Evolutionary conservation across 345 rosid species (phyloP).

Genomic region (Euphorbia peplus): DNA sequence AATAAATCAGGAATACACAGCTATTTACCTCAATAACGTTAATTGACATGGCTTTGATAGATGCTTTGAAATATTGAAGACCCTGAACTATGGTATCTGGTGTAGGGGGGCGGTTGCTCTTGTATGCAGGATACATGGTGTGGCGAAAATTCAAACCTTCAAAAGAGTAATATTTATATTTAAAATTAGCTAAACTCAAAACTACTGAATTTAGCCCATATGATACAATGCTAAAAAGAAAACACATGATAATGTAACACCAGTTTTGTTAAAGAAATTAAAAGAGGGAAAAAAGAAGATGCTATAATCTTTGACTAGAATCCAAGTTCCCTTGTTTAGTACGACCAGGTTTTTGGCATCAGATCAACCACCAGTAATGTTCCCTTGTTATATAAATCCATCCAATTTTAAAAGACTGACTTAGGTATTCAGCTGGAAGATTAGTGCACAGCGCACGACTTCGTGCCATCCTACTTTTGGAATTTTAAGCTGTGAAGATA

Average conservation of each 20-base stretch:
- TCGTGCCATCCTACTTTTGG: neutral
- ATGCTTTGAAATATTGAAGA: conserved; percentile 89
- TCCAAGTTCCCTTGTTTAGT: neutral
- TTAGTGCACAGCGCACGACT: neutral
- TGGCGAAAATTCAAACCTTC: conserved; percentile 88
- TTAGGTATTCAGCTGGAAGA: neutral
- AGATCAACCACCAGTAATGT: neutral
- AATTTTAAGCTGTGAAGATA: neutral
- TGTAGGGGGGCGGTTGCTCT: conserved; percentile 90
- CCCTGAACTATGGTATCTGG: conserved; percentile 97
- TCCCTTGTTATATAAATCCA: neutral
- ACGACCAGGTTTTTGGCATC: neutral
- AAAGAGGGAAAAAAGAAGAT: neutral
- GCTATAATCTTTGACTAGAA: neutral
- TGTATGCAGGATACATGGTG: conserved; percentile 75
- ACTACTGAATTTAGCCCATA: neutral
- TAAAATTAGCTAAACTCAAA: conserved; percentile 9
- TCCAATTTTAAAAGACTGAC: neutral
- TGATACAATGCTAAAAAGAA: neutral
- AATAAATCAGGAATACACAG: conserved; percentile 4
- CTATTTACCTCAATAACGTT: conserved; percentile 85
- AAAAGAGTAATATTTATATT: conserved; percentile 11
- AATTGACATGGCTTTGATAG: conserved; percentile 91
- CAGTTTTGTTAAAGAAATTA: neutral
- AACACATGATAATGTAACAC: neutral